These are phyloP conservation scores for Pseudofabraea citricarpa DNA, from an alignment of 2,329 filamentous ascomycete species.

Conservation along the genomic window DNA sequence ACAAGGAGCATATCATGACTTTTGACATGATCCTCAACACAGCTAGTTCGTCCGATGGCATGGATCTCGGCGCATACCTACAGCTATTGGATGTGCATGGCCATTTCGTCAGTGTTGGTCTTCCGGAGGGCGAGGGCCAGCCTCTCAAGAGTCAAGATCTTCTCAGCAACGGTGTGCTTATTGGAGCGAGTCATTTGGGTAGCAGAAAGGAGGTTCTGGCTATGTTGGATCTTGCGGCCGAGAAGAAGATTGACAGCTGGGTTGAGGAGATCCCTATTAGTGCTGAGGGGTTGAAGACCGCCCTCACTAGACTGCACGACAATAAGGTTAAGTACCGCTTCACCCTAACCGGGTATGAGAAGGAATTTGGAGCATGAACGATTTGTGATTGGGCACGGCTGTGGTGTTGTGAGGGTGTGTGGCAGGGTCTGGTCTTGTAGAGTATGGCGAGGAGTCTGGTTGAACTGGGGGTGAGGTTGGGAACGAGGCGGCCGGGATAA, in stretches of 20 bases:
- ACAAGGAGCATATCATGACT: conserved; percentile 50
- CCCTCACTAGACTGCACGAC: conserved; percentile 63
- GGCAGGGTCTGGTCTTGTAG: too few relatives aligned
- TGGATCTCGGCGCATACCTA: conserved; percentile 69
- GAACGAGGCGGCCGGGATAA: too few relatives aligned
- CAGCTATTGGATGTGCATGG: conserved; percentile 77
- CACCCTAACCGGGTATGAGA: conserved; percentile 64
- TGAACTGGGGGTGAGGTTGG: too few relatives aligned
- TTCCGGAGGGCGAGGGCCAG: conserved; percentile 72
- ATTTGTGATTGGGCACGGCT: not conserved
- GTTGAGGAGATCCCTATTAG: conserved; percentile 70
- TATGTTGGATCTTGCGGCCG: conserved; percentile 67
- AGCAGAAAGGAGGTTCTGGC: conserved; percentile 64
- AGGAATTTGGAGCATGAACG: conserved; percentile 46
- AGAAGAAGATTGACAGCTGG: conserved; percentile 66
- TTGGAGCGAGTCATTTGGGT: conserved; percentile 67
- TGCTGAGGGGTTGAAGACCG: conserved; percentile 63
- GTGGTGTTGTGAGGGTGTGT: too few relatives aligned
- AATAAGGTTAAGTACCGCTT: conserved; percentile 72
- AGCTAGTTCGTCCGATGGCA: conserved; percentile 62
- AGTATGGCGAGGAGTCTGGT: too few relatives aligned
- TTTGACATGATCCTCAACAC: conserved; percentile 77
- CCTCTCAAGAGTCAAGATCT: conserved; percentile 70
- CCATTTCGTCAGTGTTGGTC: conserved; percentile 72
- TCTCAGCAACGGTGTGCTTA: conserved; percentile 67